Conservation (phyloP, 768 basidiomycete species). For the Panellus pusillus region DNA sequence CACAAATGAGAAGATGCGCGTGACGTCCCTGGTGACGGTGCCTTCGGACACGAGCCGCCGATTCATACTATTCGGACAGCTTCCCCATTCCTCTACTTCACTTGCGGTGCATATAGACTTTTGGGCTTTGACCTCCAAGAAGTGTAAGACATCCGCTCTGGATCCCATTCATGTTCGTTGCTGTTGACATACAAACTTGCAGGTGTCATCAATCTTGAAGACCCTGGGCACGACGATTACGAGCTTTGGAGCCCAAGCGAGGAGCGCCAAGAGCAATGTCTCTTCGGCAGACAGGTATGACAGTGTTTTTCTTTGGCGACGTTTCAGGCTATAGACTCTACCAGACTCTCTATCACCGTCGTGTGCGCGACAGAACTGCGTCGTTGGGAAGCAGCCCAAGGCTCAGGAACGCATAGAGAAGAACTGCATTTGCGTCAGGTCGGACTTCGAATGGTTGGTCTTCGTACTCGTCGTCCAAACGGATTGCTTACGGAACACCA, state of each 20-base stretch:
- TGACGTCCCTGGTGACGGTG: conserved; percentile 82
- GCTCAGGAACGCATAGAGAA: conserved; percentile 50
- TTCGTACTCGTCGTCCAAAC: background rate
- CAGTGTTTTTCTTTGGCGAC: background rate
- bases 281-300: conserved; percentile 86
- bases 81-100: conserved; percentile 45
- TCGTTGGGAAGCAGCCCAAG: conserved; percentile 72
- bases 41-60: conserved; percentile 85
- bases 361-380: conserved; percentile 79
- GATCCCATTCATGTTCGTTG: conserved; percentile 28
- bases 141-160: conserved; percentile 55
- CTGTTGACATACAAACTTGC: conserved; percentile 29
- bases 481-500: conserved; percentile 31
- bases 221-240: conserved; percentile 88
- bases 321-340: conserved; percentile 1
- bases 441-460: conserved; percentile 91
- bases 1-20: conserved; percentile 65
- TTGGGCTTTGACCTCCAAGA: conserved; percentile 62
- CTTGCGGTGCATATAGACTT: conserved; percentile 90
- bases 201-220: conserved; percentile 69
- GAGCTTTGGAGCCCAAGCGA: conserved; percentile 96
- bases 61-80: conserved; percentile 80
- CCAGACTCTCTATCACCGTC: conserved; percentile 87
- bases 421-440: conserved; percentile 69
- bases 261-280: conserved; percentile 75